A percentile compares a stretch with the other conserved stretches of the same genome.
These are phyloP conservation scores for Murraya koenigii DNA, from an alignment of 345 rosid genomes.

Conservation along the genomic window DNA sequence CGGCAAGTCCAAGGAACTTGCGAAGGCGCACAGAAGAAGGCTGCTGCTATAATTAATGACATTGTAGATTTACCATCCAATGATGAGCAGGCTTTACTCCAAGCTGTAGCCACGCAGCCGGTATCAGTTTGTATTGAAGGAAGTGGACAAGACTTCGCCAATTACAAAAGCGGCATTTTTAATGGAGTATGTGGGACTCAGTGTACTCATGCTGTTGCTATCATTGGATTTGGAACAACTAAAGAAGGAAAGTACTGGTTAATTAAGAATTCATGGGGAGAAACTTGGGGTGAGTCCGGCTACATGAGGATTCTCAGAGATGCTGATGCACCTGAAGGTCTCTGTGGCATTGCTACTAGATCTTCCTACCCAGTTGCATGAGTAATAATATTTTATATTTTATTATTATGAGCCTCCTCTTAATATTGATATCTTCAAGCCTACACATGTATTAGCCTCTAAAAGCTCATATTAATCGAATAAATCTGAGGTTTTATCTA, in stretches of 20 bases:
- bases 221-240: conserved; percentile 41
- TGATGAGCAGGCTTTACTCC: conserved; percentile 30
- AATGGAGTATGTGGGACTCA: conserved; percentile 26
- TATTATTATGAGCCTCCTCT: not conserved
- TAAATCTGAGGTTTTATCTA: too few relatives aligned
- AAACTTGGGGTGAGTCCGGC: conserved; percentile 50
- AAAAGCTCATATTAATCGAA: not conserved
- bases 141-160: not conserved
- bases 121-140: conserved; percentile 38
- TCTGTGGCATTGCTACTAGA: not conserved
- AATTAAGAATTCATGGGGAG: conserved; percentile 56
- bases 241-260: conserved; percentile 46
- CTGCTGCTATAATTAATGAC: not conserved
- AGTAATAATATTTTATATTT: not conserved
- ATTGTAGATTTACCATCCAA: conserved; percentile 42
- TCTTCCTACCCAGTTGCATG: not conserved
- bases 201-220: conserved; percentile 44
- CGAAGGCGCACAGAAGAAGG: not conserved
- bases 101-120: conserved; percentile 39
- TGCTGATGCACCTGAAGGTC: not conserved
- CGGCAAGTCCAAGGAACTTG: not conserved
- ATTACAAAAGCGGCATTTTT: conserved; percentile 36
- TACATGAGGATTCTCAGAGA: conserved; percentile 47
- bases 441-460: not conserved
- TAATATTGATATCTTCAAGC: too few relatives aligned